Evolutionary conservation across 306 rosid species (phyloP), one percentile per base, ranked within the genome.

Genomic region (Castanea crenata): DNA sequence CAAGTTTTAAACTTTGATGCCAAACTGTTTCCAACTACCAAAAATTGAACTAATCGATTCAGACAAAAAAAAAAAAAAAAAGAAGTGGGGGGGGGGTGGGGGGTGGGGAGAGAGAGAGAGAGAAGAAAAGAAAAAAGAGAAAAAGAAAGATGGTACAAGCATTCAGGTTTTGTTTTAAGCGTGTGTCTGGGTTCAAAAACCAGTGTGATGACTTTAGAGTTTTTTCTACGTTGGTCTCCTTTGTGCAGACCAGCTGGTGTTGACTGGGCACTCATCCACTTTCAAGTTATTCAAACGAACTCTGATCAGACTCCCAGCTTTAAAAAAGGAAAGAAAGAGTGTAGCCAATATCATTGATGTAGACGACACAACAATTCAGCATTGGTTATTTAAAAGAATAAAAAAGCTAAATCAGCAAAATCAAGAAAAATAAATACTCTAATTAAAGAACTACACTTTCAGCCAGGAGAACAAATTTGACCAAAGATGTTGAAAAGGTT

Each of bases 81-180:
- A 46, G 9, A 0, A 1, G 44, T 38, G 11, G 3, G 0, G 3
- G 0, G 46, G 12, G 3, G 11, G 46, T 1, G 0, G 3, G 0
- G 46, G 46, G 0, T 12, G 46, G 0, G 3, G 46, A 2, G 11
- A 38, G 46, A 38, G 44, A 38, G 46, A 38, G 41, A 35, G 44
- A 35, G 10, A 55, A 15, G 20, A 18, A 19, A 8, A 58, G 5
- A 41, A 41, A 41, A 41, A 41, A 41, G 46, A 2, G 46, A 41
- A 41, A 38, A 41, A 41, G 46, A 41, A 41, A 41, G 3, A 41
- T 41, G 46, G 46, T 41, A 41, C 46, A 12, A 3, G 14, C 15
- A 18, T 15, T 31, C 14, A 32, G 38, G 23, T 31, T 32, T 19
- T 64, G 41, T 13, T 27, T 6, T 5, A 49, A 15, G 41, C 23